These are phyloP conservation scores for Toxicodendron radicans DNA, from an alignment of 345 rosid genomes.

Conservation along the genomic window DNA sequence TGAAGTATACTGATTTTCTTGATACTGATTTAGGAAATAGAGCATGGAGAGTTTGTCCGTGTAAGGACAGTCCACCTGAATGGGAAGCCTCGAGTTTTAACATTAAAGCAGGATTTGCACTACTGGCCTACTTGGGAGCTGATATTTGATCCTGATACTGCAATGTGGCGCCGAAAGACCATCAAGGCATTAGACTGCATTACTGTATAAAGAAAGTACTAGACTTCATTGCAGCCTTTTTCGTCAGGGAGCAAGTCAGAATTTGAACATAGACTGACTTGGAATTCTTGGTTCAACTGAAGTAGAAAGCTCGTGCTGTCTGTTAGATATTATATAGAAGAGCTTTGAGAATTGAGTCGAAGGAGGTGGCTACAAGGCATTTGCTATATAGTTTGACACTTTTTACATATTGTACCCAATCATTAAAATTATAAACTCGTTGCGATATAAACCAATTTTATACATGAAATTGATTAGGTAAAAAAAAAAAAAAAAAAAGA, in stretches of 20 bases:
- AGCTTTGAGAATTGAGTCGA: not conserved
- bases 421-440: not conserved
- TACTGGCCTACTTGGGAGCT: conserved; percentile 97
- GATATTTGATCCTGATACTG: conserved; percentile 70
- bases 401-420: not conserved
- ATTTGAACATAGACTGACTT: not conserved
- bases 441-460: not conserved
- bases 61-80: conserved; percentile 77
- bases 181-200: conserved; percentile 55
- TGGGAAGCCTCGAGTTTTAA: conserved; percentile 87
- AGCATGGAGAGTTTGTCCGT: conserved; percentile 84
- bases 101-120: conserved; percentile 92
- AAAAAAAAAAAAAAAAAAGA: not conserved
- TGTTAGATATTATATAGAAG: not conserved
- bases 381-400: not conserved
- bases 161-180: conserved; percentile 65
- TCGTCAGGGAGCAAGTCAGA: not conserved
- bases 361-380: not conserved
- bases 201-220: not conserved
- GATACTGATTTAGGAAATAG: conserved; percentile 53
- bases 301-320: not conserved
- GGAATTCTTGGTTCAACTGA: not conserved
- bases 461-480: not conserved
- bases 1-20: not conserved
- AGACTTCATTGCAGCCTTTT: not conserved